Evolutionary conservation across 495 filamentous ascomycete species (phyloP).

Genomic region (Hypoxylon lienhwacheense): DNA sequence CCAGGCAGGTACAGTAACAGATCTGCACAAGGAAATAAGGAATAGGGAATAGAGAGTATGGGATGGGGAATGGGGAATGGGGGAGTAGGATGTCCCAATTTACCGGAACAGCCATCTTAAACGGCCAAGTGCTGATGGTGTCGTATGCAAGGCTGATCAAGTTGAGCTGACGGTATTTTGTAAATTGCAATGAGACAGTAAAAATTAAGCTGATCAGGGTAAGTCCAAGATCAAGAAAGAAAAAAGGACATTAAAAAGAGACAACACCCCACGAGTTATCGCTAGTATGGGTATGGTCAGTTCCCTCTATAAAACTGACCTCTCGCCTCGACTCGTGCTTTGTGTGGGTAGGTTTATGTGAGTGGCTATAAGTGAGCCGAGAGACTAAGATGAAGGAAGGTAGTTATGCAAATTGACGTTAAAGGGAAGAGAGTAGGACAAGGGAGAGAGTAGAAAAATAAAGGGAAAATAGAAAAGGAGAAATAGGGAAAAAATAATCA

Average conservation of each 20-base stretch:
- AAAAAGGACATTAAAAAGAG: conserved; percentile 16
- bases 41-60: too few relatives aligned
- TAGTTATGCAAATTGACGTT: background rate
- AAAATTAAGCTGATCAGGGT: conserved; percentile 7
- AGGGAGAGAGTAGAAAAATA: conserved; percentile 3
- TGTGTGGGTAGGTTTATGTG: conserved; percentile 2
- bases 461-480: background rate
- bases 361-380: conserved; percentile 1
- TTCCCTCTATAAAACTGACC: conserved; percentile 2
- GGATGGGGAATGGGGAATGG: too few relatives aligned
- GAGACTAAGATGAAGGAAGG: background rate
- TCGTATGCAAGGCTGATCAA: conserved; percentile 18
- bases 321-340: conserved; percentile 2
- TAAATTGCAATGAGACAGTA: conserved; percentile 8
- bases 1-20: background rate
- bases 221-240: conserved; percentile 12
- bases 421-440: background rate
- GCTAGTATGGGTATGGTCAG: conserved; percentile 5
- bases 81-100: too few relatives aligned
- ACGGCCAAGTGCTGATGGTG: conserved; percentile 8
- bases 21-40: conserved; percentile 3
- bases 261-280: conserved; percentile 2
- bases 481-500: conserved; percentile 17
- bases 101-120: conserved; percentile 9
- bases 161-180: conserved; percentile 4